phyloP scores from a whole-genome alignment of 2,329 filamentous ascomycete species.

The Pochonia chlamydosporia region DNA sequence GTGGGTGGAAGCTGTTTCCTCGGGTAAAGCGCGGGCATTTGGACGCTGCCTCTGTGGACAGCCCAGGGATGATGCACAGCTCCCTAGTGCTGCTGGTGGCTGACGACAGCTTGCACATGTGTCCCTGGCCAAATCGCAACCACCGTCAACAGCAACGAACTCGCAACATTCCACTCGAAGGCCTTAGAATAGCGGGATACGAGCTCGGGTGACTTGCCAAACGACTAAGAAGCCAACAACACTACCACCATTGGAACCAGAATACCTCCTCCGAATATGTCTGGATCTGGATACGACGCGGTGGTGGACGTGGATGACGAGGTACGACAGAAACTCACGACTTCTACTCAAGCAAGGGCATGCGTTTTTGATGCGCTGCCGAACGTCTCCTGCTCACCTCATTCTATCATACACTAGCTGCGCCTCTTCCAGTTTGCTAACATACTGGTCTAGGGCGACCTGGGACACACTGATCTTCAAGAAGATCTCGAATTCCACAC shows the following conservation, averaged over 20 bases:
- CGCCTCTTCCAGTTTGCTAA: not conserved
- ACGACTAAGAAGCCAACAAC: not conserved
- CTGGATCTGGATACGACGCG: constrained; percentile 88
- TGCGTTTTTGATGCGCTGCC: not conserved
- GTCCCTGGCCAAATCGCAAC: constrained; percentile 22
- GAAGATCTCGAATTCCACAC: constrained; percentile 99
- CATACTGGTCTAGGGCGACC: constrained; percentile 65
- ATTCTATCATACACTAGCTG: too few species aligned
- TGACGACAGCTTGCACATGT: constrained; percentile 20
- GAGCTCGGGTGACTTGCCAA: not conserved
- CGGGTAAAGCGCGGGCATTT: not conserved
- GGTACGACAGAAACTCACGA: constrained; percentile 40
- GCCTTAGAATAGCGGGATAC: too few species aligned
- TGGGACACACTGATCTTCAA: constrained; percentile 96
- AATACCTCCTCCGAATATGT: constrained; percentile 49
- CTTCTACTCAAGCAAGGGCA: not conserved
- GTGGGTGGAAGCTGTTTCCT: too few species aligned
- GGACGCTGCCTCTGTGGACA: too few species aligned
- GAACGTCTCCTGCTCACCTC: too few species aligned
- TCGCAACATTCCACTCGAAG: not conserved
- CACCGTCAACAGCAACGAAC: not conserved
- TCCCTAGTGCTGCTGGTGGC: not conserved
- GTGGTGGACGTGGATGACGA: constrained; percentile 97
- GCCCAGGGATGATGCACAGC: too few species aligned
- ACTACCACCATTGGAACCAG: not conserved